These are phyloP conservation scores for Phytophthora hibernalis DNA, from an alignment of 352 stramenopile genomes.

Conservation along the genomic window DNA sequence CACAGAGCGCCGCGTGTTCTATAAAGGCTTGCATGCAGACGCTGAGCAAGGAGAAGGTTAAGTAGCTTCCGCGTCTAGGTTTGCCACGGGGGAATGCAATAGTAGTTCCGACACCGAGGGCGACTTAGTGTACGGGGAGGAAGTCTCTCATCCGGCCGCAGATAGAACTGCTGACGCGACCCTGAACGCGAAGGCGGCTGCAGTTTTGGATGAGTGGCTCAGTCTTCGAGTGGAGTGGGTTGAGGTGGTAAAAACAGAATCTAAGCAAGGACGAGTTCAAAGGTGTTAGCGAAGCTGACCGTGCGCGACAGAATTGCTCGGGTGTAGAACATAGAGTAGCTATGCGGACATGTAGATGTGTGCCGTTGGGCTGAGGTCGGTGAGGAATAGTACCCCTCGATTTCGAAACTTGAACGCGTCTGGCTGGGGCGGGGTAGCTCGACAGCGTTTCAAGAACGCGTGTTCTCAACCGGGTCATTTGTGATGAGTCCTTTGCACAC, in stretches of 20 bases:
- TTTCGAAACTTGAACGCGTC: conserved; percentile 2
- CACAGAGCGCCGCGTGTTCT: neutral
- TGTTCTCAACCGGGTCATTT: too few species aligned
- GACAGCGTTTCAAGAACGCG: too few species aligned
- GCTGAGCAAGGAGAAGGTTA: neutral
- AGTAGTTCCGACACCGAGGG: conserved; percentile 3
- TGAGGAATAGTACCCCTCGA: conserved; percentile 3
- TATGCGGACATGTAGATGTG: conserved; percentile 1
- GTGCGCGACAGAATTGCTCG: neutral
- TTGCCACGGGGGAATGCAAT: neutral
- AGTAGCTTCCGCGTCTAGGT: neutral
- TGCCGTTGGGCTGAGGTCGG: conserved; percentile 1
- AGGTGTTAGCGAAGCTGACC: conserved; percentile 5
- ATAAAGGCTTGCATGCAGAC: neutral
- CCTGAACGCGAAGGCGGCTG: conserved; percentile 6
- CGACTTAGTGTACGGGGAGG: neutral
- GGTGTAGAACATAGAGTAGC: conserved; percentile 10
- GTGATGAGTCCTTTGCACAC: too few species aligned
- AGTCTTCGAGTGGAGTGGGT: too few species aligned
- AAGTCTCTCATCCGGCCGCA: neutral
- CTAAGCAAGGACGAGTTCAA: neutral
- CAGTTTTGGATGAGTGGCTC: neutral
- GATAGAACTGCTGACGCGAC: neutral
- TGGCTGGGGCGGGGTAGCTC: too few species aligned
- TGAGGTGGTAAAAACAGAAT: conserved; percentile 3